These are phyloP conservation scores for Penicillium sp. DNA, from an alignment of 2,329 filamentous ascomycete genomes.

Conservation along the genomic window DNA sequence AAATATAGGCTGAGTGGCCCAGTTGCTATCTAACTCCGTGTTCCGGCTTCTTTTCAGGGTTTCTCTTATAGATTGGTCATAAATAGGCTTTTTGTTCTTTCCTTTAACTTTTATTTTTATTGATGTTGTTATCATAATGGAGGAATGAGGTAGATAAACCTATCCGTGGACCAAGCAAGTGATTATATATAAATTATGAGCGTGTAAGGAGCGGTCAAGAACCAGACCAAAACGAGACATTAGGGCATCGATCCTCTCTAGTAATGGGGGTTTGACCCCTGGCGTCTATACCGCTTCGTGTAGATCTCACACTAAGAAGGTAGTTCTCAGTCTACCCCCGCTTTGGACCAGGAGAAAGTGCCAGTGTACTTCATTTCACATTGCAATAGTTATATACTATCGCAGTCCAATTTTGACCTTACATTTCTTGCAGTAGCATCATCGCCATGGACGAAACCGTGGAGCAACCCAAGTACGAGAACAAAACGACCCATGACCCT, in stretches of 20 bases:
- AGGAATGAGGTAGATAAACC: not conserved
- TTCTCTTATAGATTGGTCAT: not conserved
- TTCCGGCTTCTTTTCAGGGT: not conserved
- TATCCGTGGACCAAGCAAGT: no score
- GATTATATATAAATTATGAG: no score
- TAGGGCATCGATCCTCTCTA: no score
- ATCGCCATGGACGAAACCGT: not conserved
- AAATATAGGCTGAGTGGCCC: slow-evolving; percentile 19
- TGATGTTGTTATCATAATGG: not conserved
- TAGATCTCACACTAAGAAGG: not conserved
- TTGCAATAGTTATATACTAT: not conserved
- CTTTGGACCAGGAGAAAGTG: not conserved
- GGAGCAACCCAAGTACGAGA: not conserved
- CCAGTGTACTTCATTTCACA: no score
- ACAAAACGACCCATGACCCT: not conserved
- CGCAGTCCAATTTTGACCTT: not conserved
- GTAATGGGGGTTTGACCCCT: no score
- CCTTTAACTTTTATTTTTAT: not conserved
- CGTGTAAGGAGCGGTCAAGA: no score
- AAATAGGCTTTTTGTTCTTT: not conserved
- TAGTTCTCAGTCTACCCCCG: not conserved
- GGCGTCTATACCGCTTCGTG: no score
- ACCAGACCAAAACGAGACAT: no score
- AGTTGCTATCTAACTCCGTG: slow-evolving; percentile 14
- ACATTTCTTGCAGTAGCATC: not conserved